Evolutionary conservation across 1,139 yeast genomes (phyloP).

Genomic region (Pichia sp.): DNA sequence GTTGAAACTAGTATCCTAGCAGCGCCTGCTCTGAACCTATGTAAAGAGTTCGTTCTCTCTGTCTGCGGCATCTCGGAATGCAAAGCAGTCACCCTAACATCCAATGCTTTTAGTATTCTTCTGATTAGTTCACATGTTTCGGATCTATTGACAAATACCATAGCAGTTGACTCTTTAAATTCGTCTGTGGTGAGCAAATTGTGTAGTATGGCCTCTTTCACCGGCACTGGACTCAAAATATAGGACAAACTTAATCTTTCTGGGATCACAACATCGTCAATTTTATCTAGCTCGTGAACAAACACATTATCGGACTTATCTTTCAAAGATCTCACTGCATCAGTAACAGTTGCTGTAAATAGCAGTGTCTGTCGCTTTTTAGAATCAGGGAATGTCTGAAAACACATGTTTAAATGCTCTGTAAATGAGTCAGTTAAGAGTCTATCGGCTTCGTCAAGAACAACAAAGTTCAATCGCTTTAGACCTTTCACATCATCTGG

Average conservation of each 20-base stretch:
- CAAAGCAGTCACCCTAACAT: slow-evolving; percentile 75
- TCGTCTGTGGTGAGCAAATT: slow-evolving; percentile 56
- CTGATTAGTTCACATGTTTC: slow-evolving; percentile 80
- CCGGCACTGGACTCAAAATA: slow-evolving; percentile 67
- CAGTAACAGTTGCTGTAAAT: slow-evolving; percentile 95
- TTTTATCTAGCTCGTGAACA: slow-evolving; percentile 72
- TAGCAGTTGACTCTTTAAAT: slow-evolving; percentile 60
- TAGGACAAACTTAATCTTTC: slow-evolving; percentile 53
- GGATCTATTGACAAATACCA: slow-evolving; percentile 88
- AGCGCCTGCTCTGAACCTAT: slow-evolving; percentile 88
- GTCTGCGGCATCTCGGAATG: slow-evolving; percentile 94
- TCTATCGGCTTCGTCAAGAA: slow-evolving; percentile 94
- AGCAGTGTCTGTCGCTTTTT: slow-evolving; percentile 74
- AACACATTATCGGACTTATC: slow-evolving; percentile 63
- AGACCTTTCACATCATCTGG: slow-evolving; percentile 81
- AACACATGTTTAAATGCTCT: slow-evolving; percentile 66
- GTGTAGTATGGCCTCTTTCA: slow-evolving; percentile 81
- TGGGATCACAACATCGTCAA: slow-evolving; percentile 73
- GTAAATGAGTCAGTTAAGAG: slow-evolving; percentile 79
- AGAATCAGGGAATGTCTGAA: slow-evolving; percentile 63
- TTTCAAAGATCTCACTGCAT: slow-evolving; percentile 75
- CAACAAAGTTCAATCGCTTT: slow-evolving; percentile 68
- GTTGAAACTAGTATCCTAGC: slow-evolving; percentile 90
- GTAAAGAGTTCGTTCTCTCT: slow-evolving; percentile 85
- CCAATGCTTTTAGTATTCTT: slow-evolving; percentile 65